These are phyloP conservation scores for Penicillium bovifimosum DNA, from an alignment of 495 filamentous ascomycete genomes.

Conservation along the genomic window DNA sequence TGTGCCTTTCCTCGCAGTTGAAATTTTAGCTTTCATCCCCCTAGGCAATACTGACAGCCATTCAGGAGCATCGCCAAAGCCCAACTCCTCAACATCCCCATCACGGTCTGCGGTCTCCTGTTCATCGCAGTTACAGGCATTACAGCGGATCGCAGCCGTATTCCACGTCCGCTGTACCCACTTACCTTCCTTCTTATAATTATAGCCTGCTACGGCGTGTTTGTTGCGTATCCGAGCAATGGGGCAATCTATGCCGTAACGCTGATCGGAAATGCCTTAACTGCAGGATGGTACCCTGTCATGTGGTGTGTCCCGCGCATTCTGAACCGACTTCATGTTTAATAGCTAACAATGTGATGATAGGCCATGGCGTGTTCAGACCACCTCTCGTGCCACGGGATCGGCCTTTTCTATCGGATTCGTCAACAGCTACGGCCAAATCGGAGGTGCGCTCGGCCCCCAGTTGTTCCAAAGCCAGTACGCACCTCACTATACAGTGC, in stretches of 20 bases:
- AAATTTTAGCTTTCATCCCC: background rate
- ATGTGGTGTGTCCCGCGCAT: conserved; percentile 22
- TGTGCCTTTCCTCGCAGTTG: background rate
- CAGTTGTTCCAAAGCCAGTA: conserved; percentile 33
- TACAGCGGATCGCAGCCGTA: conserved; percentile 35
- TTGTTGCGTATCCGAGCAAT: conserved; percentile 36
- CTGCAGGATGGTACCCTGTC: conserved; percentile 36
- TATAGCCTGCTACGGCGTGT: conserved; percentile 36
- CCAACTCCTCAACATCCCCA: conserved; percentile 36
- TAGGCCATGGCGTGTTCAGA: conserved; percentile 39
- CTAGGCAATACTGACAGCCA: background rate
- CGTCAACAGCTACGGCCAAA: conserved; percentile 35
- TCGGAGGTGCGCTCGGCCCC: conserved; percentile 32
- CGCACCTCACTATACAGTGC: conserved; percentile 25
- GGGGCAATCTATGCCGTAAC: conserved; percentile 38
- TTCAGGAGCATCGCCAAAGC: conserved; percentile 32
- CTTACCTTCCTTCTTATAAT: conserved; percentile 37
- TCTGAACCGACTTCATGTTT: background rate
- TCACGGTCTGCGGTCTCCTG: conserved; percentile 31
- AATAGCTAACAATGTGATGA: background rate
- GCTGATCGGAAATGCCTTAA: conserved; percentile 28
- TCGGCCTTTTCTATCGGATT: conserved; percentile 43
- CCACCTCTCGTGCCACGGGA: conserved; percentile 36
- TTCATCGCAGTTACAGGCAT: conserved; percentile 34
- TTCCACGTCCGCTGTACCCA: conserved; percentile 39